Evolutionary conservation across 192 early-diverging fungal genomes (phyloP).

Genomic region (Spinellus fusiger): DNA sequence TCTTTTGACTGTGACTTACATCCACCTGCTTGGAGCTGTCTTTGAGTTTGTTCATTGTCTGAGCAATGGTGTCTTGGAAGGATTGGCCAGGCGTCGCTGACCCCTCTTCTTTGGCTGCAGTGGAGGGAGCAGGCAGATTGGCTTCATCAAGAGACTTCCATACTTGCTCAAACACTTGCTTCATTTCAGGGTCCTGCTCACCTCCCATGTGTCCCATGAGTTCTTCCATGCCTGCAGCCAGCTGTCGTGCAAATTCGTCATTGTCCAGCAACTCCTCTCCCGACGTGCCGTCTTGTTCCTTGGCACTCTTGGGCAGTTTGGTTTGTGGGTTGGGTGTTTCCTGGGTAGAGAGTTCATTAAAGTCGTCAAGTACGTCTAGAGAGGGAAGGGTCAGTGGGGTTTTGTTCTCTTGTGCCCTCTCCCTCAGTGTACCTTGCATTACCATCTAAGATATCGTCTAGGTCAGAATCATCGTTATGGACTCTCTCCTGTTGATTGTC

Average conservation of each 20-base stretch:
- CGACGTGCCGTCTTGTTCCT: conserved; percentile 15
- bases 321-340: conserved; percentile 37
- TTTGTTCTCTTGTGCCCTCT: background rate
- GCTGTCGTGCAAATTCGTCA: conserved; percentile 67
- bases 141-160: conserved; percentile 39
- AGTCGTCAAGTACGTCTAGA: conserved; percentile 73
- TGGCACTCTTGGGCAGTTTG: conserved; percentile 21
- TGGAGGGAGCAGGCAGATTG: conserved; percentile 10
- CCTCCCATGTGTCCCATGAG: conserved; percentile 53
- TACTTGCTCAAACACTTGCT: conserved; percentile 49
- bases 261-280: conserved; percentile 35
- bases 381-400: background rate
- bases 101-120: background rate
- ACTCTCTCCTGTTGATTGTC: too few relatives aligned
- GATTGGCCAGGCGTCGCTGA: conserved; percentile 20
- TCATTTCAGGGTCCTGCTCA: conserved; percentile 40
- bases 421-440: background rate
- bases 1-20: conserved; percentile 37
- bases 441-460: conserved; percentile 67
- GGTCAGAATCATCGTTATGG: conserved; percentile 53
- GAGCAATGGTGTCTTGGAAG: conserved; percentile 86
- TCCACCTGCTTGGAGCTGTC: conserved; percentile 81
- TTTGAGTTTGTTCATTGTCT: conserved; percentile 87
- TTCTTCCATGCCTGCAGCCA: conserved; percentile 80
- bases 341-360: conserved; percentile 33